phyloP scores from a whole-genome alignment of 805 yeast species.

The Candida awuae region DNA sequence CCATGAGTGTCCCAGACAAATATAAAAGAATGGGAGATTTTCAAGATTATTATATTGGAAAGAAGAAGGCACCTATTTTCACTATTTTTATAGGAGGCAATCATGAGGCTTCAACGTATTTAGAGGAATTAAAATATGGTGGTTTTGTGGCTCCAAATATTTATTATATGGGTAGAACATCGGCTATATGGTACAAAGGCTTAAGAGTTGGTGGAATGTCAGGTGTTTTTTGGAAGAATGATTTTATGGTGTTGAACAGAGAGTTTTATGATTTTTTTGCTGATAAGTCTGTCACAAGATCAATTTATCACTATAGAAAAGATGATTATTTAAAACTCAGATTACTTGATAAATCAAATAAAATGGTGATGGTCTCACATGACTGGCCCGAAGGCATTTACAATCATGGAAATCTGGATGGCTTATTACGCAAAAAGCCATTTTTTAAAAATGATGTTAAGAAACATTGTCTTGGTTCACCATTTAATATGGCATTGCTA shows the following conservation, averaged over 20 bases:
- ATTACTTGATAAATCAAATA: constrained; percentile 25
- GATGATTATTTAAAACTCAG: constrained; percentile 52
- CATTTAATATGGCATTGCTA: constrained; percentile 51
- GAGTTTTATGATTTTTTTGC: constrained; percentile 41
- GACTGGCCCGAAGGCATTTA: constrained; percentile 92
- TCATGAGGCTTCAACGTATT: constrained; percentile 80
- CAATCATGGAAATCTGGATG: constrained; percentile 48
- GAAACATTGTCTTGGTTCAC: constrained; percentile 60
- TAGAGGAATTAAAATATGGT: constrained; percentile 67
- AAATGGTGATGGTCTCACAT: constrained; percentile 64
- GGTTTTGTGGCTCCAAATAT: constrained; percentile 92
- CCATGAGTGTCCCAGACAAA: constrained; percentile 74
- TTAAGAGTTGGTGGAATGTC: constrained; percentile 72
- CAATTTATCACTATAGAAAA: constrained; percentile 69
- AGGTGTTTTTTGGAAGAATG: constrained; percentile 64
- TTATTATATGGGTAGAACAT: constrained; percentile 74
- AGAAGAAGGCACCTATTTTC: constrained; percentile 55
- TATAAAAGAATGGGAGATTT: constrained; percentile 76
- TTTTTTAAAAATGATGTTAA: constrained; percentile 59
- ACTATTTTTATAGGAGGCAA: constrained; percentile 92
- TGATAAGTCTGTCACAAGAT: constrained; percentile 36
- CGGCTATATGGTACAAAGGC: constrained; percentile 68
- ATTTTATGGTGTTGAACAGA: constrained; percentile 34
- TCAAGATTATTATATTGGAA: constrained; percentile 57
- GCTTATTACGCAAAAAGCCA: constrained; percentile 51